Evolutionary conservation across 805 yeast species (phyloP).

Genomic region (Ogataea methanolica): DNA sequence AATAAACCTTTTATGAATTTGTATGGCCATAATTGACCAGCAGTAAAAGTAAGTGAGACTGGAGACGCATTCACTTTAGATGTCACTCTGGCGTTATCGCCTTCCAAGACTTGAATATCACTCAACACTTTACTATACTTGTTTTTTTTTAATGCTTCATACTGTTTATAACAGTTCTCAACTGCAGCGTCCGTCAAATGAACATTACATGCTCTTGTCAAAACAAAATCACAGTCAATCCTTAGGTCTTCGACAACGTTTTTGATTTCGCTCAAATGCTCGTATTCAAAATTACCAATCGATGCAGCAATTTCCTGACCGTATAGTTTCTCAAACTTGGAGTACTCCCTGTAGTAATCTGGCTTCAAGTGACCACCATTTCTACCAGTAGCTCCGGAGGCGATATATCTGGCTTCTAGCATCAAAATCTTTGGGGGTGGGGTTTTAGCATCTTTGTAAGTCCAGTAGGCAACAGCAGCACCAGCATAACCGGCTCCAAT

Average conservation of each 20-base stretch:
- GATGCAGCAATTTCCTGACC: constrained; percentile 31
- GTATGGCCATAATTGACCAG: constrained; percentile 41
- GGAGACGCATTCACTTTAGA: constrained; percentile 24
- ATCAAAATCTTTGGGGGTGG: constrained; percentile 17
- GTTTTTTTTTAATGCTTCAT: constrained; percentile 16
- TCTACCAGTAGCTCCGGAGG: constrained; percentile 41
- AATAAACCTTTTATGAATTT: constrained; percentile 33
- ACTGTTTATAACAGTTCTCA: constrained; percentile 7
- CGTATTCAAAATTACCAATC: constrained; percentile 34
- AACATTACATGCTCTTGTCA: constrained; percentile 27
- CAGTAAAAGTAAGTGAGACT: constrained; percentile 33
- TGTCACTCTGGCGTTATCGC: constrained; percentile 24
- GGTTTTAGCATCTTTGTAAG: constrained; percentile 15
- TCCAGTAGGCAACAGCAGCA: constrained; percentile 33
- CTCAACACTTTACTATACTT: constrained; percentile 22
- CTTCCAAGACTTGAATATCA: constrained; percentile 27
- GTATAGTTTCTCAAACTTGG: constrained; percentile 11
- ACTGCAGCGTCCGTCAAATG: constrained; percentile 17
- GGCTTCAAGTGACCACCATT: constrained; percentile 49
- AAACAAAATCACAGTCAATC: constrained; percentile 31
- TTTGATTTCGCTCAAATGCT: constrained; percentile 30
- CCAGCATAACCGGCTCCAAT: constrained; percentile 46
- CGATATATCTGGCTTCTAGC: constrained; percentile 39
- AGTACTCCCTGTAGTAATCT: constrained; percentile 16
- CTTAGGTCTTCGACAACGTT: constrained; percentile 28